phyloP scores from a whole-genome alignment of 805 yeast species.

The Candida bentonensis region DNA sequence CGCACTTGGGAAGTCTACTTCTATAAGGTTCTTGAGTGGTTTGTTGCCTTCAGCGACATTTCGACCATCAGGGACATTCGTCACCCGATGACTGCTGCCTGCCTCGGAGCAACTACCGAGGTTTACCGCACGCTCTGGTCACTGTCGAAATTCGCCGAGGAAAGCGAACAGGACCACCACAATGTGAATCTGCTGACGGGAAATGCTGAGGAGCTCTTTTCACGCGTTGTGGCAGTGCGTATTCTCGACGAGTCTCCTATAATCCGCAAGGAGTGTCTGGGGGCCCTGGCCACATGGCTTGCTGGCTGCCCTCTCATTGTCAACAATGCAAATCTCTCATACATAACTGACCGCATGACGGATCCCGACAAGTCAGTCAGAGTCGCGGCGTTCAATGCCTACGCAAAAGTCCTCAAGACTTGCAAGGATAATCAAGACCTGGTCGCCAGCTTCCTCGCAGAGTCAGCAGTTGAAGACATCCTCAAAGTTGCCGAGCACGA shows the following conservation, averaged over 20 bases:
- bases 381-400: background rate
- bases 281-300: background rate
- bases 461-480: background rate
- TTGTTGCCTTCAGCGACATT: background rate
- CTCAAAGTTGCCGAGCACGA: background rate
- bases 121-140: background rate
- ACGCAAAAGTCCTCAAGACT: background rate
- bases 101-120: background rate
- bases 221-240: background rate
- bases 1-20: background rate
- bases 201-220: background rate
- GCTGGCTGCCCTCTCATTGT: background rate
- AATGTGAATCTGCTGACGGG: background rate
- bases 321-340: constrained; percentile 1
- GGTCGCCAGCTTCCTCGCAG: background rate
- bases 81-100: background rate
- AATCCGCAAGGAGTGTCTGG: background rate
- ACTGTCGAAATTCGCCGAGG: background rate
- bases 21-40: constrained; percentile 1
- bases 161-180: background rate
- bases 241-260: background rate
- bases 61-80: background rate
- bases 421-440: background rate
- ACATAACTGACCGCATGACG: background rate
- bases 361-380: background rate